Evolutionary conservation across 768 basidiomycete genomes (phyloP).

Genomic region (Mycena metata): DNA sequence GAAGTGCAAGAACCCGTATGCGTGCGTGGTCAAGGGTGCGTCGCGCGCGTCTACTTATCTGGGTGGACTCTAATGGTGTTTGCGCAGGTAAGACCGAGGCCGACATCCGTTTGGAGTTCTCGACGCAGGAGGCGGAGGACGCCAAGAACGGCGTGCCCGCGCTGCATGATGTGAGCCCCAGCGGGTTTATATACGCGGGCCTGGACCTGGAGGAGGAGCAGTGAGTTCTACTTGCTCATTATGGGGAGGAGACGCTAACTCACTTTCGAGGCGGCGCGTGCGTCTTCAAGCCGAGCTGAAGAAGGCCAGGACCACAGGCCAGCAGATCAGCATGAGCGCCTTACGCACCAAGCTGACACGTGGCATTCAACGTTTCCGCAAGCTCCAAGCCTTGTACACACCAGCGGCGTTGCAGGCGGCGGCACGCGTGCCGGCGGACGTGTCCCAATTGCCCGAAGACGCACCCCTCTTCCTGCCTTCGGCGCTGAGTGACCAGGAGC

Average conservation of each 20-base stretch:
- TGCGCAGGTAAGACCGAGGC: constrained; percentile 25
- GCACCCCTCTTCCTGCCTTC: neutral
- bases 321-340: neutral
- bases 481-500: neutral
- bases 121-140: constrained; percentile 18
- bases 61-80: neutral
- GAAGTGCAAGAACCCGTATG: neutral
- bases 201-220: constrained; percentile 41
- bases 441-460: neutral
- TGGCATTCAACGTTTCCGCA: neutral
- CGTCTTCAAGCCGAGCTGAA: constrained; percentile 11
- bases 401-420: neutral
- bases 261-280: neutral
- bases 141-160: constrained; percentile 24
- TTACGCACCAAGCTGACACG: neutral
- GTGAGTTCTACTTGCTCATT: constrained; percentile 24
- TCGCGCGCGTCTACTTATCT: too few species aligned
- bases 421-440: neutral
- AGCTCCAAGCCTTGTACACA: neutral
- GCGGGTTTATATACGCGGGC: constrained; percentile 28
- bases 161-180: constrained; percentile 34
- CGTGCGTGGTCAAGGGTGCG: too few species aligned
- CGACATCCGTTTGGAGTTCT: constrained; percentile 18
- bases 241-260: too few species aligned
- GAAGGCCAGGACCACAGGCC: neutral